Evolutionary conservation across 2,329 filamentous ascomycete genomes (phyloP), one percentile per base, ranked within the genome.

Genomic region (Trichoderma citrinoviride): DNA sequence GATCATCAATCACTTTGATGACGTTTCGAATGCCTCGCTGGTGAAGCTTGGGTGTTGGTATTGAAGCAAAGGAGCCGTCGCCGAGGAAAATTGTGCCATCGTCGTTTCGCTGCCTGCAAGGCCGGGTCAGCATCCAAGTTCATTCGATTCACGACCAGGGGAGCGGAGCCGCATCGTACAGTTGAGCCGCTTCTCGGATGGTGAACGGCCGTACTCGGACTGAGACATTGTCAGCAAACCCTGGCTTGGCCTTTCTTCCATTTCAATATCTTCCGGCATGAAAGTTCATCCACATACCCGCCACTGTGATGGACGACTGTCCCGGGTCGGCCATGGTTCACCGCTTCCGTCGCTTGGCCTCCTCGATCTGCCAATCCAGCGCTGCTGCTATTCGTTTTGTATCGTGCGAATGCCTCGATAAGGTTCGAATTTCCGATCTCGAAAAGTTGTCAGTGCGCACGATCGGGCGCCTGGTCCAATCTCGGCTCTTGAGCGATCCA

Each of bases 1-100:
- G 91, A 75, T 97, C 93, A 74, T 99, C 96, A 61, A 99, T 86
- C 21, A 99, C 93, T 78, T 97, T 98, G 79, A 99, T 91, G 61
- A 99, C 93, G 1, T 92, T 89, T 72, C 93, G 85, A 64, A 99
- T 88, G 7, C 96, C 95, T 73, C 93, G 93, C 71, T 91, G 88
- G 67, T 90, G 87, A 37, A 97, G 84, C 74, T 94, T 96, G 0
- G 93, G 93, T 1, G 92, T 85, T 0, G 94, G 93, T 15, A 85
- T 89, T 52, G 87, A 90, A n/a, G 95, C 95, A 64, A 99, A 83
- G 19, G 94, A 98, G 66, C 95, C 95, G 76, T 99, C 95, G 67
- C 95, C 95, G n/a, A 99, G 85, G 75, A 99, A 99, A 43, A 97
- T 78, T 5, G 92, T 93, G 61, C 89, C 88, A 77, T 97, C 94